Evolutionary conservation across 352 stramenopile genomes (phyloP), one percentile per base, ranked within the genome.

Genomic region (Globisporangium rhizosaccharum): DNA sequence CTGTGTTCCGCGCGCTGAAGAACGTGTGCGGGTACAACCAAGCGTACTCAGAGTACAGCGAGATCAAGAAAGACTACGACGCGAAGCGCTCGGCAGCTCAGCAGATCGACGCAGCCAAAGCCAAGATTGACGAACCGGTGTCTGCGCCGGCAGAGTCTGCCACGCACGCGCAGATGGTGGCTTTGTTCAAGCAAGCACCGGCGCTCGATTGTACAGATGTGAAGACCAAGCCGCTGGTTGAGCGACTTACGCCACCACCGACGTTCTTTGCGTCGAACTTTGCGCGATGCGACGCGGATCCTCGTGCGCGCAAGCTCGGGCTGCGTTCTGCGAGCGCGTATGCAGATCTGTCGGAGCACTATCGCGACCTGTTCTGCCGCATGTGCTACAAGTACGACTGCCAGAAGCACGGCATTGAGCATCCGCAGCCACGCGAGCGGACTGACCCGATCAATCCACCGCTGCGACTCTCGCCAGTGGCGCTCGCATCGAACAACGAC

Each of bases 381-480:
- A 85, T 90, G 70, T 98, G 92, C 67, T 97, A 97, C 67, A 85
- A 81, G 48, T 98, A 97, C 65, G 90, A 97, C 66, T 98, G 92
- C 58, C 79, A 87, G 23, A 69, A 94, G 44, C 92, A 98, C 67
- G 90, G 90, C 0, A 94, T 91, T 56, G 70, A 93, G 62, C 83
- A 90, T 37, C 81, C 83, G 15, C 73, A 88, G 61, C 81, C 79
- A 0, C 73, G 59, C 18, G 62, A 66, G 33, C 77, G 83, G 36
- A 66, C 76, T 10, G 81, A 93, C 55, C 83, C 83, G n/a, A 61
- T 83, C 25, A 80, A 89, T 25, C 82, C 83, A 2, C 59, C 62
- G 0, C 54, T 82, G n/a, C 66, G 71, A 6, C 62, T 85, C 30
- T 80, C 80, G 37, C 63, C 70, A 28, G 67, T 78, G 10, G 44